These are phyloP conservation scores for Gleditsia sinensis DNA, from an alignment of 306 rosid species.

Conservation along the genomic window DNA sequence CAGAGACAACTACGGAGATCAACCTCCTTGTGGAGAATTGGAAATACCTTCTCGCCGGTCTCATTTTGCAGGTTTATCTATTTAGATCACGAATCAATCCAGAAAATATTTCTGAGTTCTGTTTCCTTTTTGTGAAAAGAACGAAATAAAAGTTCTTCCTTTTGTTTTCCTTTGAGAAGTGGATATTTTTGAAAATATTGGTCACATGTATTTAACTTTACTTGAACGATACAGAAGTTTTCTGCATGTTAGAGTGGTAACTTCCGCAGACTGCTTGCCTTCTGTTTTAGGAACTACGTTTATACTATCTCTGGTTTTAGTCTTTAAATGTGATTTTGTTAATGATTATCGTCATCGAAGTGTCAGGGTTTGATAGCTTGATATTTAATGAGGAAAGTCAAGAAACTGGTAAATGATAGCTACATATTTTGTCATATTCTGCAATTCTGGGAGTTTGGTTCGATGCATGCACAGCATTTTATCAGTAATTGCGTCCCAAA, in stretches of 20 bases:
- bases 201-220: constrained; percentile 38
- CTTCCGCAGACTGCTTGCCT: constrained; percentile 33
- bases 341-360: constrained; percentile 8
- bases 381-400: constrained; percentile 13
- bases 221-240: constrained; percentile 40
- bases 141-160: not conserved
- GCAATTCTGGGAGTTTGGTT: constrained; percentile 35
- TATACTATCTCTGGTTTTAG: not conserved
- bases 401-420: constrained; percentile 29
- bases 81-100: constrained; percentile 14
- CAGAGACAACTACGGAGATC: constrained; percentile 71
- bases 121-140: constrained; percentile 24
- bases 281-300: constrained; percentile 3
- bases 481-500: constrained; percentile 23
- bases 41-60: constrained; percentile 86
- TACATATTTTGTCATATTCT: constrained; percentile 34
- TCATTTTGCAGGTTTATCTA: constrained; percentile 65
- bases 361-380: not conserved
- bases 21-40: constrained; percentile 77
- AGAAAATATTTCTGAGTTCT: not conserved
- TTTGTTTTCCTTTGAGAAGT: constrained; percentile 17
- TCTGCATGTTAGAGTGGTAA: constrained; percentile 36
- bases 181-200: constrained; percentile 29
- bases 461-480: constrained; percentile 24
- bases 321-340: not conserved